These are phyloP conservation scores for Rhodotorula kratochvilovae DNA, from an alignment of 768 basidiomycete genomes.

Conservation along the genomic window DNA sequence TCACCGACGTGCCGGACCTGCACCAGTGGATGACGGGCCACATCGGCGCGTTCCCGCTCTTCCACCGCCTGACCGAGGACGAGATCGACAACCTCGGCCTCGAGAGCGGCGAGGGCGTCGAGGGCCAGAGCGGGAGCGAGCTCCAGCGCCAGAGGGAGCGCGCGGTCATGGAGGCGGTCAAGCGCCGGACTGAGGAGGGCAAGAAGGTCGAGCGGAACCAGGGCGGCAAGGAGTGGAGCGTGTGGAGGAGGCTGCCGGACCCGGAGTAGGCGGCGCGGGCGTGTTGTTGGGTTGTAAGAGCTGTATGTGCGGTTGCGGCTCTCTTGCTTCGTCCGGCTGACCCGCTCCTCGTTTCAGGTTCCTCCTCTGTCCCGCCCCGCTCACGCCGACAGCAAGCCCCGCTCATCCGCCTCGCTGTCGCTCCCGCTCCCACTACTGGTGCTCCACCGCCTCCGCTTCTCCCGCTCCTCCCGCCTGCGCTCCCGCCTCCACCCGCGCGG, in stretches of 20 bases:
- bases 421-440: neutral
- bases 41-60: conserved; percentile 79
- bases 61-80: conserved; percentile 71
- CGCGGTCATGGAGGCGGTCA: conserved; percentile 54
- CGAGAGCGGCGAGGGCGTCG: conserved; percentile 71
- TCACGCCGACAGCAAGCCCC: conserved; percentile 6
- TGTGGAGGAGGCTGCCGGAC: conserved; percentile 51
- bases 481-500: neutral
- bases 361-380: neutral
- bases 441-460: neutral
- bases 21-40: conserved; percentile 93
- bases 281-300: neutral
- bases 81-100: conserved; percentile 60
- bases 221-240: conserved; percentile 87
- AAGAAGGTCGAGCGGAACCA: conserved; percentile 90
- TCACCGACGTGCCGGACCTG: conserved; percentile 91
- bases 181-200: conserved; percentile 87
- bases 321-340: too few relatives aligned
- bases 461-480: neutral
- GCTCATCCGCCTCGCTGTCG: neutral
- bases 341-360: too few relatives aligned
- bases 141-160: conserved; percentile 44
- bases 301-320: too few relatives aligned
- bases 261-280: neutral
- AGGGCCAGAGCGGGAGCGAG: conserved; percentile 49